Base-by-base conservation (phyloP, 2,329 filamentous ascomycete genomes). In the Fusarium palustre region DNA sequence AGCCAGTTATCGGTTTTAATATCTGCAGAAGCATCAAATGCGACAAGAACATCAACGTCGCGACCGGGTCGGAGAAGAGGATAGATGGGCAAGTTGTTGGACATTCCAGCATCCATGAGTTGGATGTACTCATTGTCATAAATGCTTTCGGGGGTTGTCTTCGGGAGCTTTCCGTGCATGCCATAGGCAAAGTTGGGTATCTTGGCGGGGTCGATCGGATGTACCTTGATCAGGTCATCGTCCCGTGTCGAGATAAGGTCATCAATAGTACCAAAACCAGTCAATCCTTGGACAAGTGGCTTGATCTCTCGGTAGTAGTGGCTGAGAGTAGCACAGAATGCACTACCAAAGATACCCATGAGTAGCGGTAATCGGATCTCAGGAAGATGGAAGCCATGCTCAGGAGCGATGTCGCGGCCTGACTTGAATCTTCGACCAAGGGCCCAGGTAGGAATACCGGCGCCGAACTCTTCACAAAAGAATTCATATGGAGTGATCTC, bases 81-180 rank as follows among this genome's bases (percentile, higher is more conserved):
- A 77, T 99, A 99, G 42, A 98, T 94, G 3, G 96, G 96, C 11
- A 99, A 84, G 76, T 99, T 99, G 78, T 99, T 98, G 69, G 92
- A 97, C 96, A 99, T 99, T 52, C 96, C 96, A 3, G 96, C 94
- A 78, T 99, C 96, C 94, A 97, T 98, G 18, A 95, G 85, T 69
- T 92, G 90, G 20, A 95, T 85, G 77, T 97, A 91, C 45, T 90
- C 85, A 16, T 85, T 86, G 20, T 88, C 83, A 73, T 92, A 90
- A 39, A 97, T 88, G 60, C 88, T 93, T 33, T 90, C 87, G 0
- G 96, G 94, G n/a, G 91, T 91, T 0, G 92, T 92, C 1, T 87
- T 80, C 1, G 93, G 91, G 9, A 99, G 84, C 64, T 88, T 85
- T 15, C 88, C 90, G 72, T 91, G 86, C 90, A 99, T 92, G 11